phyloP scores from a whole-genome alignment of 495 filamentous ascomycete genomes.

The Rhizodiscina lignyota region DNA sequence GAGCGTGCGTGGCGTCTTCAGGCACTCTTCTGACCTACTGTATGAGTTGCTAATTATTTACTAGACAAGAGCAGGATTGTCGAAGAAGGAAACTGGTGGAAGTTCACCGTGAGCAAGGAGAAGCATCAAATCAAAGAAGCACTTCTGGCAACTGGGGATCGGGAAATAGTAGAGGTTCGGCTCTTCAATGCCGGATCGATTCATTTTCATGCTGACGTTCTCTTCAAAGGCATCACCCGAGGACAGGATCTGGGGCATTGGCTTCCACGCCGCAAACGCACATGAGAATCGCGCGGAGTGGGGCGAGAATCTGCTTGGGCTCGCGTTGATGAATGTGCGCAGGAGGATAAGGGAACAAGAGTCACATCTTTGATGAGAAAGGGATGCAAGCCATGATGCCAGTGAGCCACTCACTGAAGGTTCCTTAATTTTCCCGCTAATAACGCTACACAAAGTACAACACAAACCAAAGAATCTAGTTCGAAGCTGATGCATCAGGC shows the following conservation, averaged over 20 bases:
- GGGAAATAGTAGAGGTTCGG: conserved; percentile 46
- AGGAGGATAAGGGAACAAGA: conserved; percentile 24
- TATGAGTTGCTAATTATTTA: too few relatives aligned
- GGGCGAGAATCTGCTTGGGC: conserved; percentile 54
- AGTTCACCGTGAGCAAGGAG: conserved; percentile 32
- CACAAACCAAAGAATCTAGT: too few relatives aligned
- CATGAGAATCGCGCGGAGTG: conserved; percentile 30
- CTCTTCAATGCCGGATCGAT: neutral
- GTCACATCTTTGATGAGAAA: too few relatives aligned
- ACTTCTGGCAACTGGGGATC: conserved; percentile 38
- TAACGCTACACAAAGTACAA: neutral
- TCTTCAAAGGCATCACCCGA: conserved; percentile 34
- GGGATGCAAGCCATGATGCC: too few relatives aligned
- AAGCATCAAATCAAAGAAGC: conserved; percentile 22
- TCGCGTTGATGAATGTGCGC: conserved; percentile 34
- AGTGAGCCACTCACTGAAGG: too few relatives aligned
- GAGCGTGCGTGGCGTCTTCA: conserved; percentile 11
- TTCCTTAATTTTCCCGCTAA: neutral
- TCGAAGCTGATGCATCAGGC: neutral
- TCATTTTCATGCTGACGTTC: too few relatives aligned
- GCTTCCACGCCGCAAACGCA: conserved; percentile 35
- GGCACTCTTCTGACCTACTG: too few relatives aligned
- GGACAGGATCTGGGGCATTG: conserved; percentile 53
- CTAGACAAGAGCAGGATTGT: conserved; percentile 38
- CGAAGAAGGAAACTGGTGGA: conserved; percentile 37